A percentile compares a stretch with the other conserved stretches of the same genome.
Conservation (phyloP, 1,284 basidiomycete species). For the Leccinum pachyderme region DNA sequence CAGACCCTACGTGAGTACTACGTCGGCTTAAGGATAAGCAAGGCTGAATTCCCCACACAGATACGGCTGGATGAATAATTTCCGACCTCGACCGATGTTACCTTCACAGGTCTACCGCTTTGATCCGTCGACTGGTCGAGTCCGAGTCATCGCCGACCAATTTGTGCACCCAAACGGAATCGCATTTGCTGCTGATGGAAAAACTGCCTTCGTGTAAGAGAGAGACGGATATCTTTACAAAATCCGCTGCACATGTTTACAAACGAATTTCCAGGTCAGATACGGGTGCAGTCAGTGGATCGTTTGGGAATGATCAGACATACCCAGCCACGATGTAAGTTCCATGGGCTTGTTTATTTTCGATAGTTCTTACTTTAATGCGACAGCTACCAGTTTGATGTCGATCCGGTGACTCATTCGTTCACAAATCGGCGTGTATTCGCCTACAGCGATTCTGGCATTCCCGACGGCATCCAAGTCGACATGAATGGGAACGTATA, state of each 20-base stretch:
- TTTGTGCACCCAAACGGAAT: constrained; percentile 66
- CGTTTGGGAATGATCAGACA: constrained; percentile 56
- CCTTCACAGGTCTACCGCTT: constrained; percentile 76
- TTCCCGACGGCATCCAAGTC: constrained; percentile 69
- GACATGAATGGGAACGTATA: constrained; percentile 20
- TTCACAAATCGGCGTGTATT: constrained; percentile 72
- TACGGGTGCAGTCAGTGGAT: constrained; percentile 45
- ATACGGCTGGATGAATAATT: constrained; percentile 63
- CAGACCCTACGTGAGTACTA: constrained; percentile 57
- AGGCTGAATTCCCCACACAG: constrained; percentile 33
- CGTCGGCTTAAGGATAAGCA: too few relatives aligned
- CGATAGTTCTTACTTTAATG: not conserved
- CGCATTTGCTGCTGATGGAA: constrained; percentile 68
- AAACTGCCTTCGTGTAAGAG: constrained; percentile 64
- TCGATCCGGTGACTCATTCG: constrained; percentile 53
- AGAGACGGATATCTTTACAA: constrained; percentile 6
- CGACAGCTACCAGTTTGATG: constrained; percentile 65
- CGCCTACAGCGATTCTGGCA: constrained; percentile 64
- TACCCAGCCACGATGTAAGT: constrained; percentile 67
- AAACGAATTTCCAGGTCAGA: constrained; percentile 43
- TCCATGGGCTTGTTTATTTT: not conserved
- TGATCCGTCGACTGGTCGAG: constrained; percentile 59
- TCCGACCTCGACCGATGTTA: constrained; percentile 61
- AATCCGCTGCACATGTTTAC: not conserved
- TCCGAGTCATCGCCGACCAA: constrained; percentile 70